Base-by-base conservation (phyloP, 768 basidiomycete genomes). In the Rhizopogon vinicolor region DNA sequence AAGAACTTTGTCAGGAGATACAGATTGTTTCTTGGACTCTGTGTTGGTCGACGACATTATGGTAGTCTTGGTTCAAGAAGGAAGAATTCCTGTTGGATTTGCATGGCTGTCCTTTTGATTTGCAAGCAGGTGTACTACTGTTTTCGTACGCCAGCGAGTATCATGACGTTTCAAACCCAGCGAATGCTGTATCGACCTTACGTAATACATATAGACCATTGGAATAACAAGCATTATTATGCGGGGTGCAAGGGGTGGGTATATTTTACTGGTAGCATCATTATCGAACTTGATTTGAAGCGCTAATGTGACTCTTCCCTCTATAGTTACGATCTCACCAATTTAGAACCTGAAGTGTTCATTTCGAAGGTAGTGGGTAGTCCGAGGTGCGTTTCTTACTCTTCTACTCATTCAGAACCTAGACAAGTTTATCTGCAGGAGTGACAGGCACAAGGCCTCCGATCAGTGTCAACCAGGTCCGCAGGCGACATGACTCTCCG, bases 401-500 rank as follows among this genome's bases (percentile, higher is more conserved):
- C 18, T 33, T 22, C 18, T 48, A 10, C 31, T 19, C 45, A n/a
- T 33, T 6, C 14, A 19, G 18, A 25, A 37, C 35, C 35, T 49
- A 18, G 31, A 14, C 19, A 16, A 49, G 8, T 35, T 9, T 5
- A 48, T 22, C 31, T 48, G 22, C 46, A 49, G 35, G 35, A 37
- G 19, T 22, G 3, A 37, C 33, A 22, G 18, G 13, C 19, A 43
- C 10, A 42, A 18, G 22, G 22, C 46, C 13, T 22, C 14, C 12
- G 5, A 16, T 2, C 10, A 18, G 52, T 5, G 8, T 22, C 52
- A 19, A 35, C 7, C 19, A 33, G 25, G 25, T 25, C 25, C 3
- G 25, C n/a, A 12, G 29, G 19, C 28, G n/a, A 39, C 25, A 68
- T 71, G 68, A 63, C 69, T 0, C 54, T 58, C 37, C 44, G 58